These are phyloP conservation scores for Yarrowia galli DNA, from an alignment of 1,139 yeast species.

Conservation along the genomic window DNA sequence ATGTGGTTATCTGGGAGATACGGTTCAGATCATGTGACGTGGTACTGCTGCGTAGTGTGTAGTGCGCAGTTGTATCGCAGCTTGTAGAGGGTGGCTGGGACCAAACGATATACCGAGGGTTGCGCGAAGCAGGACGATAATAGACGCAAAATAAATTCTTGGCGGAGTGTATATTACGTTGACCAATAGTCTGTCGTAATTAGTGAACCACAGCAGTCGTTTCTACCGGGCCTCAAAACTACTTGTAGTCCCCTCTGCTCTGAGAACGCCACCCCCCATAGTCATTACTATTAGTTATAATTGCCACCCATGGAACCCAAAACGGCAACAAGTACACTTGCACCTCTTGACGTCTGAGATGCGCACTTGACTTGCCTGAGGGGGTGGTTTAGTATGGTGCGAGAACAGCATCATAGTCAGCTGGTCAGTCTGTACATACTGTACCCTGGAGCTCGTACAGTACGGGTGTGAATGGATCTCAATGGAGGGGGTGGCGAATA, in stretches of 20 bases:
- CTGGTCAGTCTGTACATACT: neutral
- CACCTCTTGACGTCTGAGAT: neutral
- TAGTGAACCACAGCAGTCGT: neutral
- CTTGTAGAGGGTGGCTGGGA: constrained; percentile 17
- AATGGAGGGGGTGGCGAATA: too few species aligned
- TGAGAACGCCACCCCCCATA: neutral
- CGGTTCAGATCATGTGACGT: constrained; percentile 37
- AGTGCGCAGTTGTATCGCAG: neutral
- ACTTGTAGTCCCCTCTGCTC: neutral
- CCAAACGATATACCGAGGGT: constrained; percentile 8
- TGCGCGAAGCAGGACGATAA: neutral
- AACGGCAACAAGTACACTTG: constrained; percentile 17
- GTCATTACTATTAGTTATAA: neutral
- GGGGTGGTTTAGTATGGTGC: neutral
- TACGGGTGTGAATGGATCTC: too few species aligned
- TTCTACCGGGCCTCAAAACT: too few species aligned
- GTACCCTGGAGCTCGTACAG: too few species aligned
- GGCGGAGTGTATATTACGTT: neutral
- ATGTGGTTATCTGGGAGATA: constrained; percentile 37
- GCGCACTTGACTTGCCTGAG: constrained; percentile 15
- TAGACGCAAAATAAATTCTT: neutral
- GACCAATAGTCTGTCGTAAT: neutral
- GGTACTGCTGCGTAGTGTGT: constrained; percentile 1
- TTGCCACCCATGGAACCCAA: constrained; percentile 10
- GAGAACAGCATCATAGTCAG: neutral